A percentile compares a stretch with the other conserved stretches of the same genome.
These are phyloP conservation scores for Pulveroboletus sp. DNA, from an alignment of 768 basidiomycete genomes.

Conservation along the genomic window DNA sequence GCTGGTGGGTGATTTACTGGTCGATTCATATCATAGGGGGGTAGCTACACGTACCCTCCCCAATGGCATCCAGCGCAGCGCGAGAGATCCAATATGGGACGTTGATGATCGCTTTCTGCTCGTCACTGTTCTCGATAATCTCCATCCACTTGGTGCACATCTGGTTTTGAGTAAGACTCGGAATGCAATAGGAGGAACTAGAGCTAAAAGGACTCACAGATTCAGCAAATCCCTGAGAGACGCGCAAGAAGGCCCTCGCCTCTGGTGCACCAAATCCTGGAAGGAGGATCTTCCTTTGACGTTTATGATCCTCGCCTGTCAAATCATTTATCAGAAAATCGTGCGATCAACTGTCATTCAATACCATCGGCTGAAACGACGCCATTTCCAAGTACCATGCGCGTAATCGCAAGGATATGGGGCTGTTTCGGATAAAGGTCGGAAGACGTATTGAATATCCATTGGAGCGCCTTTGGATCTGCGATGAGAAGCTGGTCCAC, in stretches of 20 bases:
- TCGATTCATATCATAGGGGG: neutral
- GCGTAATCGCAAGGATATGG: constrained; percentile 18
- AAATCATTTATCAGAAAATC: constrained; percentile 4
- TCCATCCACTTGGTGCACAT: neutral
- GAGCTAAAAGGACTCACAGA: constrained; percentile 12
- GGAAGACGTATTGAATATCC: constrained; percentile 40
- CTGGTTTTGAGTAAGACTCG: neutral
- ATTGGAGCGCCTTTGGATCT: constrained; percentile 44
- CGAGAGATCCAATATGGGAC: too few relatives aligned
- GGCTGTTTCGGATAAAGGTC: constrained; percentile 40
- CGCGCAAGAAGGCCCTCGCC: constrained; percentile 45
- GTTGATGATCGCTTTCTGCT: too few relatives aligned
- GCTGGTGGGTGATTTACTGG: constrained; percentile 22
- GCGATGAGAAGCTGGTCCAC: constrained; percentile 43
- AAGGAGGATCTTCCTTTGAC: constrained; percentile 52
- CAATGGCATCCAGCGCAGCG: too few relatives aligned
- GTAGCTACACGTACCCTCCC: neutral
- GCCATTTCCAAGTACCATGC: constrained; percentile 30
- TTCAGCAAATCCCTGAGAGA: constrained; percentile 40
- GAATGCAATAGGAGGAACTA: neutral
- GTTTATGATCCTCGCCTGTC: constrained; percentile 43
- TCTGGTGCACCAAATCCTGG: constrained; percentile 54
- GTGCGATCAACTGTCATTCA: neutral
- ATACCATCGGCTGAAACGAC: constrained; percentile 42
- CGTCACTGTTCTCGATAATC: too few relatives aligned